phyloP scores from a whole-genome alignment of 371 early-diverging fungal species.

The Umbelopsis sp. region DNA sequence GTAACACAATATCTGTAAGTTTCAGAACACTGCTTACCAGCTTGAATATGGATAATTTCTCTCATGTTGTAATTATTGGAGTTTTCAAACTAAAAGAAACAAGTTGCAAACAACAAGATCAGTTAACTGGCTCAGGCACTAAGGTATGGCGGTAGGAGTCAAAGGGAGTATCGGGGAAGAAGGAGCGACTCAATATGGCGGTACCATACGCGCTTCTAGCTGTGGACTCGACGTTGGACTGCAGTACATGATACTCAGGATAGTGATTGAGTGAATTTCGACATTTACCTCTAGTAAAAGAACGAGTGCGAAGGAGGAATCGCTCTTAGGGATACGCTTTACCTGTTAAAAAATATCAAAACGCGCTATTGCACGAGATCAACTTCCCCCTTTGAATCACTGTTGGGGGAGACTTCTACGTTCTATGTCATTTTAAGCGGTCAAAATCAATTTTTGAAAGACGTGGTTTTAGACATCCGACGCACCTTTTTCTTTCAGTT shows the following conservation, averaged over 20 bases:
- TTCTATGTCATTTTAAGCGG: neutral
- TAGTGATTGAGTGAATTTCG: neutral
- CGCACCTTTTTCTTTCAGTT: no score
- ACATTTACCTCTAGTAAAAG: constrained; percentile 6
- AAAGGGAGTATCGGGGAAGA: constrained; percentile 2
- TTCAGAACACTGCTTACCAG: constrained; percentile 55
- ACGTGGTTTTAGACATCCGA: no score
- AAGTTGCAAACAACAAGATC: neutral
- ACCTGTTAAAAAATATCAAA: neutral
- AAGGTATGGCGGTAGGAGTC: neutral
- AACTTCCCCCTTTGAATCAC: neutral
- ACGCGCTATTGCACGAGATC: constrained; percentile 18
- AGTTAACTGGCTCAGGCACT: neutral
- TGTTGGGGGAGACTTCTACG: neutral
- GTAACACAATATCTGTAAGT: neutral
- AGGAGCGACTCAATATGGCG: neutral
- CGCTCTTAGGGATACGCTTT: neutral
- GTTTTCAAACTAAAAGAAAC: constrained; percentile 6
- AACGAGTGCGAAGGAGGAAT: constrained; percentile 11
- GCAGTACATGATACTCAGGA: no score
- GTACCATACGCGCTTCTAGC: neutral
- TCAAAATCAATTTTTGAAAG: neutral
- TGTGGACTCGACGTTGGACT: neutral
- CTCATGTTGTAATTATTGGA: constrained; percentile 68
- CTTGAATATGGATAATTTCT: constrained; percentile 97